These are phyloP conservation scores for Yamagishiella unicocca DNA, from an alignment of 139 green algal species.

Conservation along the genomic window DNA sequence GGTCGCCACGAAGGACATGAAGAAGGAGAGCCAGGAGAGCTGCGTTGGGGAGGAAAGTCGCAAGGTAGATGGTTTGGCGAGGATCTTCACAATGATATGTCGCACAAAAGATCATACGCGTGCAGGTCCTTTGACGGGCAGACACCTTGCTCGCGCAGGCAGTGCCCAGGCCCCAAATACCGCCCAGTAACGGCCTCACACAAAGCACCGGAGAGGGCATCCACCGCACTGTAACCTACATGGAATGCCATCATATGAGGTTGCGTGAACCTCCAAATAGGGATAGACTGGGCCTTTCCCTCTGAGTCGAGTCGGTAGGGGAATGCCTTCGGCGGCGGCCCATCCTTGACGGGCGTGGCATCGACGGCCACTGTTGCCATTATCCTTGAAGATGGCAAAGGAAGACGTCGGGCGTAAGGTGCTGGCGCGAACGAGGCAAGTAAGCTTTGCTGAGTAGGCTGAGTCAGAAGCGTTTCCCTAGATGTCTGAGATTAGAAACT, in stretches of 20 bases:
- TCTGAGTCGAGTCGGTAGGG: slow-evolving; percentile 5
- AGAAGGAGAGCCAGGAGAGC: slow-evolving; percentile 91
- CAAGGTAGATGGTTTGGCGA: slow-evolving; percentile 48
- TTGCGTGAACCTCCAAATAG: slow-evolving; percentile 23
- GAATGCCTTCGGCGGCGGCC: background rate
- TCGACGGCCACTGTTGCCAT: background rate
- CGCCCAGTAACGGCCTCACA: no score
- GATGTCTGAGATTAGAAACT: no score
- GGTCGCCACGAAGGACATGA: slow-evolving; percentile 91
- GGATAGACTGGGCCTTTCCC: slow-evolving; percentile 18
- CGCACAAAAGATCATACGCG: no score
- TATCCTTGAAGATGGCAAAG: background rate
- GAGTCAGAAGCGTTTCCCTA: background rate
- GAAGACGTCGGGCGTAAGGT: no score
- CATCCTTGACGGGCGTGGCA: background rate
- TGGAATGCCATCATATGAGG: slow-evolving; percentile 53
- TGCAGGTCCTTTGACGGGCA: no score
- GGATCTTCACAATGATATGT: no score
- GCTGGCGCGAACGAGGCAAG: background rate
- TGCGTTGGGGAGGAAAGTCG: slow-evolving; percentile 79
- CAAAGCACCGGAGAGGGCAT: no score
- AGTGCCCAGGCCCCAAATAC: no score
- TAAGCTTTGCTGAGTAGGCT: background rate
- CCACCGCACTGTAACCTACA: no score
- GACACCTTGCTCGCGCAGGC: no score